Percentiles rank a stretch among this genome's conserved stretches.
Evolutionary conservation across 2,329 filamentous ascomycete species (phyloP).

Genomic region (Aspergillus viridinutans): DNA sequence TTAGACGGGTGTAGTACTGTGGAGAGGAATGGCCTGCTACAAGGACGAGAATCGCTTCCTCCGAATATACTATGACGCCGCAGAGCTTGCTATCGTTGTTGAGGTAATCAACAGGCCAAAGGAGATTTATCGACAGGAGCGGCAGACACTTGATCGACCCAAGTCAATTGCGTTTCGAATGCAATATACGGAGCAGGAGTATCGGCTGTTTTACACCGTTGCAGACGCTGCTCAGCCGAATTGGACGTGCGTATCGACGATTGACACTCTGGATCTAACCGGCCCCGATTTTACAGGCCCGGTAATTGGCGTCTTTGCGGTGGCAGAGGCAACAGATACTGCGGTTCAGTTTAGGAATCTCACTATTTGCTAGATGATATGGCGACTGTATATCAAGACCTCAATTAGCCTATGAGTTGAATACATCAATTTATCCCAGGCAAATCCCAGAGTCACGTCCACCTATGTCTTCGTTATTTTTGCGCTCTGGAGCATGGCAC

Average conservation of each 20-base stretch:
- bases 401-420: neutral
- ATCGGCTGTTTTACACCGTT: slow-evolving; percentile 2
- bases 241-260: slow-evolving; percentile 10
- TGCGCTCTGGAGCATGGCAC: too few relatives aligned
- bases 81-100: slow-evolving; percentile 4
- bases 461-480: too few relatives aligned
- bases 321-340: neutral
- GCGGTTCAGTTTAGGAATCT: neutral
- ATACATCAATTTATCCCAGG: too few relatives aligned
- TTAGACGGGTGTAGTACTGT: slow-evolving; percentile 13
- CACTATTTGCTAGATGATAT: neutral
- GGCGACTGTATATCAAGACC: neutral
- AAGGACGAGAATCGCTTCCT: slow-evolving; percentile 22
- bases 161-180: slow-evolving; percentile 2
- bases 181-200: slow-evolving; percentile 11
- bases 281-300: slow-evolving; percentile 33
- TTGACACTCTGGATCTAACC: slow-evolving; percentile 28
- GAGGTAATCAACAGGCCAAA: slow-evolving; percentile 17
- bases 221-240: neutral
- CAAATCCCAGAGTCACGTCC: too few relatives aligned
- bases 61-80: slow-evolving; percentile 18
- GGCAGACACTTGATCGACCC: neutral
- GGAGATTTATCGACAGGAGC: slow-evolving; percentile 10
- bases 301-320: slow-evolving; percentile 28
- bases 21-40: slow-evolving; percentile 15